These are phyloP conservation scores for Leishmania martiniquensis DNA, from an alignment of 208 protist species.

Conservation along the genomic window DNA sequence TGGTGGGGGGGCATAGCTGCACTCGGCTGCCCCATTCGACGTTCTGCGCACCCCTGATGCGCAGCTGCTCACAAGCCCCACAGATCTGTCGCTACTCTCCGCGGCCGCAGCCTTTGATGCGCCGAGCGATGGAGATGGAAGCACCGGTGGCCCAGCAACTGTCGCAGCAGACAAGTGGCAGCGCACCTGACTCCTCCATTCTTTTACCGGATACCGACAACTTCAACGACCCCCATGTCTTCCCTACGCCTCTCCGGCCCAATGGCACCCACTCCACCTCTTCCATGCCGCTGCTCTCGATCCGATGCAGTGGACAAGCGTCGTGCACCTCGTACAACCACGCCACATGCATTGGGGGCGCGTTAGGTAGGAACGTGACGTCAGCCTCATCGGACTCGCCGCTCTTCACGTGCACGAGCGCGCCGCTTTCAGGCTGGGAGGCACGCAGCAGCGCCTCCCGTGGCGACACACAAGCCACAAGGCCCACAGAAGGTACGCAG, in stretches of 20 bases:
- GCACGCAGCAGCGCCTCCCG: neutral
- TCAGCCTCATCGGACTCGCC: neutral
- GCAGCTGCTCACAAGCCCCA: neutral
- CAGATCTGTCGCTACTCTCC: neutral
- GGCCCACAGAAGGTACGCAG: neutral
- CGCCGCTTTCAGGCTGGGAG: neutral
- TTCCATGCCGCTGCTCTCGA: slow-evolving; percentile 14
- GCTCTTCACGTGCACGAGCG: slow-evolving; percentile 5
- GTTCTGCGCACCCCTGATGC: neutral
- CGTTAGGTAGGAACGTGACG: neutral
- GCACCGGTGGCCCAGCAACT: neutral
- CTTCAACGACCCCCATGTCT: neutral
- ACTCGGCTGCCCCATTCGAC: neutral
- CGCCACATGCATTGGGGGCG: neutral
- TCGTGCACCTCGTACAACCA: neutral
- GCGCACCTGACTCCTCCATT: neutral
- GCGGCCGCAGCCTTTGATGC: neutral
- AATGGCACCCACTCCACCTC: neutral
- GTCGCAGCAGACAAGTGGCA: neutral
- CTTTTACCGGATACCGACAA: neutral
- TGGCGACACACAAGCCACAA: neutral
- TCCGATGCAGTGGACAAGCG: slow-evolving; percentile 5
- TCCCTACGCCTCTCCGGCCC: neutral
- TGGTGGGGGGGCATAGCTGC: neutral
- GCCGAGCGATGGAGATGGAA: neutral